Conservation (phyloP, 805 yeast genomes). For the Lipomyces japonicus region DNA sequence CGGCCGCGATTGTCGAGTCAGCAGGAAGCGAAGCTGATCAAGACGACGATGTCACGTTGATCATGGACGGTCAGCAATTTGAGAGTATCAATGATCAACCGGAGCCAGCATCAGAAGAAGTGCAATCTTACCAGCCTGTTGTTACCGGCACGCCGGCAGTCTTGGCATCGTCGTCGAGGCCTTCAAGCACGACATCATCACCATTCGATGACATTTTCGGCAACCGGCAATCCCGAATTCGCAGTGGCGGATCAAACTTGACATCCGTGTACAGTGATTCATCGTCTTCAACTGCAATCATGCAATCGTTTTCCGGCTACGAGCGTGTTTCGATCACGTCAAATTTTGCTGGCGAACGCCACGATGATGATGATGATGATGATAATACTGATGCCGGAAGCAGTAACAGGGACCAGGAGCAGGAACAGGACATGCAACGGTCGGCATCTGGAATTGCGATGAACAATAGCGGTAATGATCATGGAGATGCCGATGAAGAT, state of each 20-base stretch:
- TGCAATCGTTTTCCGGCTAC: slow-evolving; percentile 21
- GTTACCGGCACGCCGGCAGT: background rate
- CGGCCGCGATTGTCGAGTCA: background rate
- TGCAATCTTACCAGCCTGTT: background rate
- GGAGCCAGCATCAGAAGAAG: background rate
- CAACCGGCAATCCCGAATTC: no score
- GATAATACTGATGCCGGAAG: no score
- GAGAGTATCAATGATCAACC: background rate
- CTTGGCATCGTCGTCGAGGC: slow-evolving; percentile 4
- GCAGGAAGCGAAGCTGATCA: background rate
- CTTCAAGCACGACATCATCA: background rate
- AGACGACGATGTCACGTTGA: background rate
- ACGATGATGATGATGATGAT: background rate
- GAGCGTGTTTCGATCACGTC: background rate
- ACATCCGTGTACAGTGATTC: slow-evolving; percentile 9
- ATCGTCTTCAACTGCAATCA: slow-evolving; percentile 21
- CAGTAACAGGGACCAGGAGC: no score
- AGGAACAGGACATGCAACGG: background rate
- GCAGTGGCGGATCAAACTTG: slow-evolving; percentile 13
- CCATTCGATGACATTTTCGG: slow-evolving; percentile 4
- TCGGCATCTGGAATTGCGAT: no score
- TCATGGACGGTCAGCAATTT: background rate
- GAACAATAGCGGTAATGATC: background rate
- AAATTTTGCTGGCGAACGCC: background rate
- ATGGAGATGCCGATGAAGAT: background rate